Base-by-base conservation (phyloP, 805 yeast species). In the Lipomyces anomalus region DNA sequence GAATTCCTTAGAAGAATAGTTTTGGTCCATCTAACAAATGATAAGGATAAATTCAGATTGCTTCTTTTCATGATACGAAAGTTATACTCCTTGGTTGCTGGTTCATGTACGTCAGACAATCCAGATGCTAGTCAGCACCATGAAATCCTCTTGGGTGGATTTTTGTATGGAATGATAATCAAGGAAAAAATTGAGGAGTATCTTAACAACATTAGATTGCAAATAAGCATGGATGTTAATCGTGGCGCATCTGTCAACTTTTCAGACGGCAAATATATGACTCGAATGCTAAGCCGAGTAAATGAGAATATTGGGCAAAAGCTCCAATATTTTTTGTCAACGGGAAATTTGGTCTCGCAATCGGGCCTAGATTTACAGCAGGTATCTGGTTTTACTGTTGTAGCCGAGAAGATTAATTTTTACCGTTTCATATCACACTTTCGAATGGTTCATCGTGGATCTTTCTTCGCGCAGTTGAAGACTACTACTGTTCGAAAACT, bases 101-200 rank as follows among this genome's bases (percentile, higher is more conserved):
- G 97, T 50, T 96, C 90, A 63, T 90, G 97, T 67, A 72, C 89
- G 43, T 90, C 96, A 16, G 98, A 92, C 67, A 92, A 92, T 69
- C 98, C 98, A 64, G 98, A 92, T 80, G 95, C 97, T 40, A 86
- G 96, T 6, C 98, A 92, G 73, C 97, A 92, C 73, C 98, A 92
- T 69, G 98, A 92, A 69, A 85, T 92, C 26, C 69, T 92, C 52
- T 74, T 92, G 46, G 97, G 97, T 54, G 98, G 98, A 13, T 86
- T 92, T 76, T 72, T 92, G 44, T 92, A 87, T 59, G 97, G 97
- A 57, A 89, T 89, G 95, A 90, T 92, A 56, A 67, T 92, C 60
- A 92, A 92, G 66, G 98, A 92, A 68, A 92, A 92, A 65, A 80
- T 92, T 52, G 98, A 92, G 58, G 98, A 92, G 66, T 89, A 87